Conservation (phyloP, 1,139 yeast genomes). For the Candida dubliniensis region DNA sequence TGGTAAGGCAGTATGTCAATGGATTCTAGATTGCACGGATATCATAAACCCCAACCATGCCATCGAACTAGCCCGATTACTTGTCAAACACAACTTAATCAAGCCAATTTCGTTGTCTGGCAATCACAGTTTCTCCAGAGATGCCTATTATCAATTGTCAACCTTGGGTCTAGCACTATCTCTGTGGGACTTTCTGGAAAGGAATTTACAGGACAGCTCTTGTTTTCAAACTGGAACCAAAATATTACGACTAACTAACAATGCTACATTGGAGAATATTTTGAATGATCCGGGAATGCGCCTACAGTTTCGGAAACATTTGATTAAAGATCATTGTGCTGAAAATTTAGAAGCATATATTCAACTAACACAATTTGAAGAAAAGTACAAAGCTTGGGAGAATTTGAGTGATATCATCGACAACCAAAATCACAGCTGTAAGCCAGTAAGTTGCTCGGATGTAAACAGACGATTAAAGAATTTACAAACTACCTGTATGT, state of each 20-base stretch:
- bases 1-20: slow-evolving; percentile 80
- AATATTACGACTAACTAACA: not conserved
- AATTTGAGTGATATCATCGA: slow-evolving; percentile 1
- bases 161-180: slow-evolving; percentile 11
- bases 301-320: slow-evolving; percentile 62
- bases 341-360: slow-evolving; percentile 76
- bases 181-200: slow-evolving; percentile 11
- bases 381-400: slow-evolving; percentile 21
- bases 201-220: not conserved
- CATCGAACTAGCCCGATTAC: slow-evolving; percentile 53
- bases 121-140: not conserved
- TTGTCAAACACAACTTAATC: slow-evolving; percentile 53
- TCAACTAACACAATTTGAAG: slow-evolving; percentile 50
- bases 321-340: slow-evolving; percentile 63
- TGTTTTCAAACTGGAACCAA: not conserved
- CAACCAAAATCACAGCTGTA: not conserved
- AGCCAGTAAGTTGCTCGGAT: not conserved
- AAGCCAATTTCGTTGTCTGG: slow-evolving; percentile 12
- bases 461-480: slow-evolving; percentile 22
- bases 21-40: slow-evolving; percentile 90
- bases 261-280: slow-evolving; percentile 41
- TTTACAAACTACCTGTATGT: slow-evolving; percentile 46
- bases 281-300: slow-evolving; percentile 78
- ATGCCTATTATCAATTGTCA: slow-evolving; percentile 10
- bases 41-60: slow-evolving; percentile 62